Evolutionary conservation across 2,329 filamentous ascomycete genomes (phyloP), one percentile per base, ranked within the genome.

Genomic region (Aspergillus sp.): DNA sequence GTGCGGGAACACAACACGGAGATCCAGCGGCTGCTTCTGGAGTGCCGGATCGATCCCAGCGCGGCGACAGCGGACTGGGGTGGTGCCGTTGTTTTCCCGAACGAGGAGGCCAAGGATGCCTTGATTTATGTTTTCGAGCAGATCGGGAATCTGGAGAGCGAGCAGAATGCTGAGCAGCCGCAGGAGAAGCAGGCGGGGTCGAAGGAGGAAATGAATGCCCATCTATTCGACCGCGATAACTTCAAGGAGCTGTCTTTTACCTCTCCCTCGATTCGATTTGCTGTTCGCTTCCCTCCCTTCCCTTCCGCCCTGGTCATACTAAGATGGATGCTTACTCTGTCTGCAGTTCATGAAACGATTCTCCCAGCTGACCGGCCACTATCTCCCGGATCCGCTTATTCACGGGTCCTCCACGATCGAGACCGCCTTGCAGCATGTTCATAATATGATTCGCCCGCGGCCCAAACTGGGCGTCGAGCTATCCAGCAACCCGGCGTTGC

Each of bases 281-380:
- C 78, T 36, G 84, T 91, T 72, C 43, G 79, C 69, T 39, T 22
- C 5, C 24, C 7, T 29, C 6, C 26, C 20, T 7, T 3, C 12
- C 29, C 35, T 27, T 27, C 3, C n/a, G 4, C 12, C 15, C 17
- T 16, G 11, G 25, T 24, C 24, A 17, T 22, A 15, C 11, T 15
- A 8, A 17, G 11, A 15, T 29, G 19, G 28, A 28, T 25, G 11
- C 13, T 34, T 15, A 34, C 16, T 24, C 24, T 17, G 32, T 10
- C 15, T 26, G 15, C 45, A 95, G 88, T 71, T 91, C 43, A 66
- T 79, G 49, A 93, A 94, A 64, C 80, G 85, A 37, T 66, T 86
- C 40, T 76, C 81, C 56, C 82, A 91, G 56, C 69, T 93, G 39
- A 88, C 81, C n/a, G 84, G 85, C 39, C 74, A 78, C 40, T 73